These are phyloP conservation scores for Mikania micrantha DNA, from an alignment of 129 eudicot species.

Conservation along the genomic window DNA sequence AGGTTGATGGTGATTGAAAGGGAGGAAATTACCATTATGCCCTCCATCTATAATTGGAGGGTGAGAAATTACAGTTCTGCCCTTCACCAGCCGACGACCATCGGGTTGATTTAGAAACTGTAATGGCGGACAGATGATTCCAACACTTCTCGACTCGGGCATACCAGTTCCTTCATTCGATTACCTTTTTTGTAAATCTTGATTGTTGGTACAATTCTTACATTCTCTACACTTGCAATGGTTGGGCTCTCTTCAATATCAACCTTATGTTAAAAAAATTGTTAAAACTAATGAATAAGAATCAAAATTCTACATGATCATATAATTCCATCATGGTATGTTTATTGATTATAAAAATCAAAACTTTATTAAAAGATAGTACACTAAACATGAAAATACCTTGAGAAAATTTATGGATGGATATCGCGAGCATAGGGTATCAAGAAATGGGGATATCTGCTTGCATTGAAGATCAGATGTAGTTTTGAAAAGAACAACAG, in stretches of 20 bases:
- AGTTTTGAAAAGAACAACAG: conserved; percentile 62
- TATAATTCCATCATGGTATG: background rate
- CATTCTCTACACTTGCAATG: conserved; percentile 63
- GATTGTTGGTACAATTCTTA: conserved; percentile 66
- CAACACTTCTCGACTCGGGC: conserved; percentile 72
- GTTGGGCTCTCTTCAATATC: conserved; percentile 67
- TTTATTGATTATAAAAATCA: conserved; percentile 2
- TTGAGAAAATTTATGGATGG: conserved; percentile 77
- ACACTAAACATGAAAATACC: conserved; percentile 35
- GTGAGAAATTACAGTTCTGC: conserved; percentile 11
- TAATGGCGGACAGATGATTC: conserved; percentile 88
- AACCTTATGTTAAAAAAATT: conserved; percentile 38
- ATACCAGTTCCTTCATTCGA: conserved; percentile 72
- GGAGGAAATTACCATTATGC: conserved; percentile 6
- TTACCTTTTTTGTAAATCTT: conserved; percentile 73
- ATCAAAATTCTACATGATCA: conserved; percentile 11
- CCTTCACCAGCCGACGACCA: background rate
- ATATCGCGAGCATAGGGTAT: conserved; percentile 59
- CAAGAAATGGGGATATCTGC: conserved; percentile 59
- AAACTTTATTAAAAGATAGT: conserved; percentile 8
- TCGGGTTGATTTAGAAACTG: conserved; percentile 37
- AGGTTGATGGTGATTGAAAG: conserved; percentile 10
- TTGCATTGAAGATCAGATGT: conserved; percentile 53
- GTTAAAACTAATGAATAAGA: conserved; percentile 10
- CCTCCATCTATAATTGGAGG: background rate